A percentile compares a stretch with the other conserved stretches of the same genome.
Conservation (phyloP, 2,329 filamentous ascomycete species). For the Penicillium psychrosexuale region DNA sequence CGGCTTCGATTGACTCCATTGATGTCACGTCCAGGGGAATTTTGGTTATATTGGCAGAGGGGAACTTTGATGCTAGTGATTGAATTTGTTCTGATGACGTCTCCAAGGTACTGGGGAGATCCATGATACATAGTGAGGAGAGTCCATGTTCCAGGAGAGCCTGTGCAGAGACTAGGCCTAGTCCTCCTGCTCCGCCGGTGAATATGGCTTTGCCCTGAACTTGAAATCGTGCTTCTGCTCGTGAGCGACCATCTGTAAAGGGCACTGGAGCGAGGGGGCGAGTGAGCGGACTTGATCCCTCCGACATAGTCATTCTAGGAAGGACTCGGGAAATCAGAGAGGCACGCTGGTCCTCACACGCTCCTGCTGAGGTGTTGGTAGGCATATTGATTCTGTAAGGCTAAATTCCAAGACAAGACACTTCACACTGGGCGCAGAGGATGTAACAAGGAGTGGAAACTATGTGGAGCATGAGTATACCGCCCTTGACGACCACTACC, state of each 20-base stretch:
- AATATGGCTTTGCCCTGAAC: slow-evolving; percentile 39
- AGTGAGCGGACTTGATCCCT: slow-evolving; percentile 10
- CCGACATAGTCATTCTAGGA: slow-evolving; percentile 18
- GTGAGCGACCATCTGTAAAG: neutral
- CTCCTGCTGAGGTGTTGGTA: neutral
- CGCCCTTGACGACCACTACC: neutral
- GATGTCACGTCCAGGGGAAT: slow-evolving; percentile 60
- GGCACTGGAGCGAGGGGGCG: slow-evolving; percentile 10
- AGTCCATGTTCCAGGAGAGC: slow-evolving; percentile 69
- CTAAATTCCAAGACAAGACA: neutral
- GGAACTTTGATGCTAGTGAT: slow-evolving; percentile 54
- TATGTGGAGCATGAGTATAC: neutral
- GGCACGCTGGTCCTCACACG: neutral
- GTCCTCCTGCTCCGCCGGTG: slow-evolving; percentile 64
- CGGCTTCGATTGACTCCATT: slow-evolving; percentile 31
- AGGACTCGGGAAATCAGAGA: slow-evolving; percentile 12
- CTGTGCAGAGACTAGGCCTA: slow-evolving; percentile 57
- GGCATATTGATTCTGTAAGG: neutral
- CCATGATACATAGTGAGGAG: slow-evolving; percentile 58
- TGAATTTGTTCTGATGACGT: slow-evolving; percentile 41
- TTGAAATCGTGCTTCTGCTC: slow-evolving; percentile 18
- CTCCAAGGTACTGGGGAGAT: slow-evolving; percentile 48
- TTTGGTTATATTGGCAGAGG: slow-evolving; percentile 50
- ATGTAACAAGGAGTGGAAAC: neutral
- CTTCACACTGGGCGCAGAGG: no score